A percentile compares a stretch with the other conserved stretches of the same genome.
These are phyloP conservation scores for Backusella sp. DNA, from an alignment of 192 early-diverging fungal genomes.

Conservation along the genomic window DNA sequence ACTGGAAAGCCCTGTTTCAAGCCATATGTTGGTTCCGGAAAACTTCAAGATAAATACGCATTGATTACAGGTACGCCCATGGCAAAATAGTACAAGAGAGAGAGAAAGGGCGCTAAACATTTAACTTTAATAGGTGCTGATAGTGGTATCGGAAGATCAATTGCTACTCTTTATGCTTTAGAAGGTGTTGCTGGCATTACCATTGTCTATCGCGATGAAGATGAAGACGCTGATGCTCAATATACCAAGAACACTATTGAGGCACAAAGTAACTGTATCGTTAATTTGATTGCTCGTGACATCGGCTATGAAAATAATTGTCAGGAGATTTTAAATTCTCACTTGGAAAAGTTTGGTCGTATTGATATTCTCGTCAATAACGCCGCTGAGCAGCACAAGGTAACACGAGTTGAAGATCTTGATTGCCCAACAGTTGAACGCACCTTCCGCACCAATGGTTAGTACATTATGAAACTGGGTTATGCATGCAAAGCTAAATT, in stretches of 20 bases:
- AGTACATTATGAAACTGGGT: neutral
- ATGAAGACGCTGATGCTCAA: constrained; percentile 51
- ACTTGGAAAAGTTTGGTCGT: constrained; percentile 38
- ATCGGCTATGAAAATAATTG: constrained; percentile 42
- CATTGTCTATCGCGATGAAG: constrained; percentile 51
- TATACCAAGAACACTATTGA: constrained; percentile 43
- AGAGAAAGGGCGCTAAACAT: neutral
- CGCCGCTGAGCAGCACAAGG: constrained; percentile 45
- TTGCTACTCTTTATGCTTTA: constrained; percentile 50
- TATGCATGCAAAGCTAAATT: neutral
- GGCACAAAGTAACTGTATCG: constrained; percentile 27
- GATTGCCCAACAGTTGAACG: constrained; percentile 40
- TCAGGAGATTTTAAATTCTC: constrained; percentile 38
- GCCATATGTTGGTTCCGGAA: constrained; percentile 43
- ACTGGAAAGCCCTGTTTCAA: constrained; percentile 35
- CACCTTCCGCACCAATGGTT: constrained; percentile 47
- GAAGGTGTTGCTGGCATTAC: constrained; percentile 49
- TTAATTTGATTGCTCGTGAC: constrained; percentile 38
- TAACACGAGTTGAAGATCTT: constrained; percentile 36
- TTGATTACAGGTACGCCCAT: constrained; percentile 39
- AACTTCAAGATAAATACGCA: constrained; percentile 47
- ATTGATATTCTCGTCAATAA: constrained; percentile 47
- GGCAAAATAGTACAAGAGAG: neutral
- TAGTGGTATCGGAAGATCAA: constrained; percentile 51
- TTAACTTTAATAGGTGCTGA: constrained; percentile 31